phyloP scores from a whole-genome alignment of 2,329 filamentous ascomycete species.

The Verticillium isaacii region DNA sequence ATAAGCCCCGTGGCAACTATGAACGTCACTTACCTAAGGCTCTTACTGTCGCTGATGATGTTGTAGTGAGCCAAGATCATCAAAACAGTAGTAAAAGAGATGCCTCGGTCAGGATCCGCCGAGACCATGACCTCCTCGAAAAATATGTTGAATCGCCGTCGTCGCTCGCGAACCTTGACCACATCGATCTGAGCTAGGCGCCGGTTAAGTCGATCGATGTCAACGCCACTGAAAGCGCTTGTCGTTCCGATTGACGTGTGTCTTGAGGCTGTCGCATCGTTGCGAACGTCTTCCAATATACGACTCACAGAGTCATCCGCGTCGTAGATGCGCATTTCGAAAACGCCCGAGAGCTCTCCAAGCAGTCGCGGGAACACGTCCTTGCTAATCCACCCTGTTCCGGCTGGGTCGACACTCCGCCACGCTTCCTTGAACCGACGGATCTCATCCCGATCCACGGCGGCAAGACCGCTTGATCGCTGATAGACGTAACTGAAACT shows the following conservation, averaged over 20 bases:
- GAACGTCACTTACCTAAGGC: conserved; percentile 56
- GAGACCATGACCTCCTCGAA: conserved; percentile 95
- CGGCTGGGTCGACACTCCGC: conserved; percentile 90
- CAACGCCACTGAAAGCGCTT: conserved; percentile 55
- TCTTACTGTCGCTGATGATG: conserved; percentile 97
- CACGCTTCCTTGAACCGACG: conserved; percentile 97
- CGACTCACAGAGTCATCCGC: conserved; percentile 81
- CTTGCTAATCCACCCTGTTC: conserved; percentile 85
- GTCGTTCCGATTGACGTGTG: conserved; percentile 50
- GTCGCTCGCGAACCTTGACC: conserved; percentile 65
- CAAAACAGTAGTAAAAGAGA: conserved; percentile 85
- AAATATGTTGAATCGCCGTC: conserved; percentile 85
- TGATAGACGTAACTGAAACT: conserved; percentile 99
- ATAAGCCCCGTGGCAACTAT: not conserved
- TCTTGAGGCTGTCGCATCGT: conserved; percentile 46
- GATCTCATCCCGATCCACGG: conserved; percentile 89
- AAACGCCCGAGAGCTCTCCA: conserved; percentile 88
- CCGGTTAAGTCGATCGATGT: conserved; percentile 70
- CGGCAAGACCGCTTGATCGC: conserved; percentile 84
- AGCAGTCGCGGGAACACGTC: conserved; percentile 84
- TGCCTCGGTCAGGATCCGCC: conserved; percentile 82
- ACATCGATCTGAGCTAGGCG: conserved; percentile 72
- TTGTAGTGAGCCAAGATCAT: conserved; percentile 99
- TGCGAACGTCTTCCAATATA: conserved; percentile 79
- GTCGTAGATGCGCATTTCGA: conserved; percentile 95